Percentiles rank a stretch among this genome's conserved stretches.
These are phyloP conservation scores for Suillus occidentalis DNA, from an alignment of 768 basidiomycete genomes.

Conservation along the genomic window DNA sequence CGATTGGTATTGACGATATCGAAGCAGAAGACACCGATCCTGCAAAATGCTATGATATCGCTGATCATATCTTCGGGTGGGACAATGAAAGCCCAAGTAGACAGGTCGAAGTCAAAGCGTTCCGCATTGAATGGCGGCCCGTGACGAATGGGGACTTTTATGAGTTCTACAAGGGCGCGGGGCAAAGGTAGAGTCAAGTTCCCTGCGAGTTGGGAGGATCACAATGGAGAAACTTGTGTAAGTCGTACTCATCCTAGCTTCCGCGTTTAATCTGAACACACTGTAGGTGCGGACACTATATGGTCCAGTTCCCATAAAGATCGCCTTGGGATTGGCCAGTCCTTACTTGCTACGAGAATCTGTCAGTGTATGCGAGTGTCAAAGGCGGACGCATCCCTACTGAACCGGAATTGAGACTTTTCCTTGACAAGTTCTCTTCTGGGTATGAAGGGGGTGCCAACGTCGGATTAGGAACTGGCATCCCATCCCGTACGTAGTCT, in stretches of 20 bases:
- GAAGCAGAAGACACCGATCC: conserved; percentile 63
- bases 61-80: conserved; percentile 83
- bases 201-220: conserved; percentile 75
- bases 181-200: conserved; percentile 47
- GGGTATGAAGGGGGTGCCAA: conserved; percentile 82
- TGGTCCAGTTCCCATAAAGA: conserved; percentile 75
- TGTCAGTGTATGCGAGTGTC: conserved; percentile 77
- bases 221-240: conserved; percentile 51
- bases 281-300: conserved; percentile 79
- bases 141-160: conserved; percentile 89
- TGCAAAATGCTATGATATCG: conserved; percentile 36
- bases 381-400: conserved; percentile 95
- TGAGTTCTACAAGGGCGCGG: conserved; percentile 51
- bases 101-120: conserved; percentile 57
- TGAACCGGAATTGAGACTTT: conserved; percentile 81
- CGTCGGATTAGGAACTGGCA: conserved; percentile 90
- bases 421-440: conserved; percentile 70
- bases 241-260: conserved; percentile 14
- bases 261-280: not conserved
- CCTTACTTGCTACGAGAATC: conserved; percentile 70
- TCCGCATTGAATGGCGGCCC: conserved; percentile 82
- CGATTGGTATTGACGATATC: conserved; percentile 79
- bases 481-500: conserved; percentile 72
- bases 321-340: conserved; percentile 88
- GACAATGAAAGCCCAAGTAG: conserved; percentile 86